A percentile compares a stretch with the other conserved stretches of the same genome.
phyloP scores from a whole-genome alignment of 306 rosid genomes.

The Gillenia trifoliata region DNA sequence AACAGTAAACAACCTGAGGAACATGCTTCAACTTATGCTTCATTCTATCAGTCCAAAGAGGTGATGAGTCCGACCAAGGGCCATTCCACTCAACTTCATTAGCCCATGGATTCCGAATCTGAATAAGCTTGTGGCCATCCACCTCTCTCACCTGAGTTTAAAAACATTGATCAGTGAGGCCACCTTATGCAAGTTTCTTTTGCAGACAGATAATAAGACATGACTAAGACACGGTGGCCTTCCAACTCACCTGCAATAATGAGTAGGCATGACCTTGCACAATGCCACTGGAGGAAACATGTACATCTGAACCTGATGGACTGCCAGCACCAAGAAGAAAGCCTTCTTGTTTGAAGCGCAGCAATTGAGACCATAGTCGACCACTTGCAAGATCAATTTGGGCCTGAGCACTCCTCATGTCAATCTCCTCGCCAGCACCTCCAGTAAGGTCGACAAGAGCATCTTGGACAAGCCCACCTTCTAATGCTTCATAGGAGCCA shows the following conservation, averaged over 20 bases:
- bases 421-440: constrained; percentile 99
- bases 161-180: neutral
- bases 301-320: constrained; percentile 98
- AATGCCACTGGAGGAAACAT: constrained; percentile 95
- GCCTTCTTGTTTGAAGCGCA: constrained; percentile 96
- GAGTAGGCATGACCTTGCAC: constrained; percentile 99
- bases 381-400: constrained; percentile 99
- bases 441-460: constrained; percentile 99
- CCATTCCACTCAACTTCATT: constrained; percentile 99
- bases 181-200: neutral
- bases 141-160: constrained; percentile 74
- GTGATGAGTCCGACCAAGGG: constrained; percentile 93
- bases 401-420: constrained; percentile 93
- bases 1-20: constrained; percentile 56
- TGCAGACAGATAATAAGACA: neutral
- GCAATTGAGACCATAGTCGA: constrained; percentile 90
- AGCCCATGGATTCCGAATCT: constrained; percentile 99
- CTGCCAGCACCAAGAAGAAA: constrained; percentile 98
- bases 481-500: constrained; percentile 95
- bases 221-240: neutral
- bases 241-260: constrained; percentile 65
- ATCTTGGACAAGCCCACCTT: constrained; percentile 99
- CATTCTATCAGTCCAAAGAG: constrained; percentile 97
- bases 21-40: constrained; percentile 93
- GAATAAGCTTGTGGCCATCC: constrained; percentile 98